Percentiles rank a stretch among this genome's conserved stretches.
These are phyloP conservation scores for Physaria fendleri DNA, from an alignment of 345 rosid species.

Conservation along the genomic window DNA sequence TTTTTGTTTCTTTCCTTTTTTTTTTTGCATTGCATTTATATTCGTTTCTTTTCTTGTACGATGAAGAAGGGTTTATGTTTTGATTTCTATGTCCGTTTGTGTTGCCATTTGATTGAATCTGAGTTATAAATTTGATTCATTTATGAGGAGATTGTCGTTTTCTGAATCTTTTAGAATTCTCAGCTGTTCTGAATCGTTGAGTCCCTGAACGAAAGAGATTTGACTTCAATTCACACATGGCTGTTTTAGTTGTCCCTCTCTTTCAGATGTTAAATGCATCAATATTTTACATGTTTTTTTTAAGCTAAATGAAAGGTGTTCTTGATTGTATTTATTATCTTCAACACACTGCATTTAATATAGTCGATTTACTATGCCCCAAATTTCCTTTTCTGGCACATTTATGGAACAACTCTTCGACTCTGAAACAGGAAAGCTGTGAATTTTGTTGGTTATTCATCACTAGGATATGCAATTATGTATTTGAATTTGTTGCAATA, in stretches of 20 bases:
- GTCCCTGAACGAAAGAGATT: conserved; percentile 2
- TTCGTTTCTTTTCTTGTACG: not conserved
- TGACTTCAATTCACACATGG: conserved; percentile 11
- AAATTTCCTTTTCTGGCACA: not conserved
- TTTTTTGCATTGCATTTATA: not conserved
- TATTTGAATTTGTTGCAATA: conserved; percentile 4
- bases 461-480: not conserved
- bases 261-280: no score
- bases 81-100: not conserved
- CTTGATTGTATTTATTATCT: conserved; percentile 3
- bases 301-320: conserved; percentile 1
- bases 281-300: not conserved
- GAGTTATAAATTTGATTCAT: not conserved
- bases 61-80: not conserved
- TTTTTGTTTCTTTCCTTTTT: not conserved
- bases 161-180: conserved; percentile 1
- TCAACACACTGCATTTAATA: not conserved
- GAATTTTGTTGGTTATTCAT: not conserved
- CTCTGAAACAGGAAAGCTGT: not conserved
- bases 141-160: not conserved
- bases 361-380: not conserved
- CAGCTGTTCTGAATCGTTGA: not conserved
- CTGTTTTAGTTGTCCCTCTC: conserved; percentile 4
- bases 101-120: conserved; percentile 3
- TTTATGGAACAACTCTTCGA: not conserved